These are phyloP conservation scores for Leucogyrophana mollusca DNA, from an alignment of 768 basidiomycete genomes.

Conservation along the genomic window DNA sequence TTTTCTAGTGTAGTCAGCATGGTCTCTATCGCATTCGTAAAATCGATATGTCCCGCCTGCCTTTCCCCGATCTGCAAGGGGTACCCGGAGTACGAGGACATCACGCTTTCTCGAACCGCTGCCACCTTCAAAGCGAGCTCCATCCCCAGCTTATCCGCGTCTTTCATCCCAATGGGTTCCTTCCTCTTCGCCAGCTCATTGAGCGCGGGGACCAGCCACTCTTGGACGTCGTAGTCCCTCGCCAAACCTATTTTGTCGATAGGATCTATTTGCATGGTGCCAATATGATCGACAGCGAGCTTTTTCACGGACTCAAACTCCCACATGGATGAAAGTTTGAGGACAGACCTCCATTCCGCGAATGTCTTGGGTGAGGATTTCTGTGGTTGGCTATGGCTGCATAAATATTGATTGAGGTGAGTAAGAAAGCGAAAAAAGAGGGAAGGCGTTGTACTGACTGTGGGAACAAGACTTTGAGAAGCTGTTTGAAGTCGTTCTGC, in stretches of 20 bases:
- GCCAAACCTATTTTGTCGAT: conserved; percentile 35
- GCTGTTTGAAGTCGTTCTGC: conserved; percentile 19
- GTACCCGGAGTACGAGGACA: too few relatives aligned
- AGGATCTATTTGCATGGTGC: conserved; percentile 5
- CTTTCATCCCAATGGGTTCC: conserved; percentile 15
- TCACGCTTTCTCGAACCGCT: conserved; percentile 9
- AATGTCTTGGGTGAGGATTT: conserved; percentile 3
- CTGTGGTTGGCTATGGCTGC: not conserved
- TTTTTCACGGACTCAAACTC: conserved; percentile 28
- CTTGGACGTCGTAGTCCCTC: conserved; percentile 20
- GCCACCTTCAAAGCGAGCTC: conserved; percentile 13
- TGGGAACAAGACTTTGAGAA: conserved; percentile 27
- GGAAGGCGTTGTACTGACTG: conserved; percentile 13
- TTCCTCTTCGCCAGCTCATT: conserved; percentile 22
- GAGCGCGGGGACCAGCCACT: conserved; percentile 39
- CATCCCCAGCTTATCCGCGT: conserved; percentile 27
- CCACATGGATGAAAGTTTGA: conserved; percentile 42
- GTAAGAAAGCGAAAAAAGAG: not conserved
- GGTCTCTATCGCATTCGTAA: too few relatives aligned
- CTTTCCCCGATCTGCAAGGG: too few relatives aligned
- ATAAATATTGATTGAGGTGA: not conserved
- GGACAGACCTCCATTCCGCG: conserved; percentile 36
- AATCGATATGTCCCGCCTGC: too few relatives aligned
- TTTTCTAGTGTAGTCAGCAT: too few relatives aligned
- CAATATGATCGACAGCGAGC: conserved; percentile 28